Percentiles rank a stretch among this genome's conserved stretches.
Evolutionary conservation across 495 filamentous ascomycete species (phyloP).

Genomic region (Annulohypoxylon nitens): DNA sequence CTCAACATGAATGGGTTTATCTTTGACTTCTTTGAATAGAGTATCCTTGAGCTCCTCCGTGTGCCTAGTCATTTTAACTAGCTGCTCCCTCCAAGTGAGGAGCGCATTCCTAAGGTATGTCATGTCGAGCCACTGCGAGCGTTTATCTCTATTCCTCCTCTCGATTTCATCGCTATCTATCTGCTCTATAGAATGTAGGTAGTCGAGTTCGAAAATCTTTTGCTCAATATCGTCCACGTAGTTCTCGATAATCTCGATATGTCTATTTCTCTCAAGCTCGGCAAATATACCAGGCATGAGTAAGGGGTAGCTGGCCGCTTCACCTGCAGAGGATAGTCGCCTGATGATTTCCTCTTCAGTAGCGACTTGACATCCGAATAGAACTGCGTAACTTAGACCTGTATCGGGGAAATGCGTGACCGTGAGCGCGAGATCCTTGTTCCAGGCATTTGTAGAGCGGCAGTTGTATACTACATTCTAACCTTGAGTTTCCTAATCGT

Average conservation of each 20-base stretch:
- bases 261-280: slow-evolving; percentile 47
- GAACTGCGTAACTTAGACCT: slow-evolving; percentile 44
- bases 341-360: slow-evolving; percentile 41
- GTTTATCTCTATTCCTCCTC: slow-evolving; percentile 36
- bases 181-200: not conserved
- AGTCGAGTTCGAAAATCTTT: slow-evolving; percentile 46
- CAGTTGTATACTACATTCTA: slow-evolving; percentile 22
- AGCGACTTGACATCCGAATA: slow-evolving; percentile 45
- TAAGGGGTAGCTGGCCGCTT: slow-evolving; percentile 48
- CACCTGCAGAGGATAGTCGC: slow-evolving; percentile 19
- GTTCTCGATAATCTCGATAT: slow-evolving; percentile 42
- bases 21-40: not conserved
- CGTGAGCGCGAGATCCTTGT: slow-evolving; percentile 49
- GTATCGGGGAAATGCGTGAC: slow-evolving; percentile 48
- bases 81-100: slow-evolving; percentile 44
- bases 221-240: slow-evolving; percentile 46
- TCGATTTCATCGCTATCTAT: slow-evolving; percentile 10
- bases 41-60: slow-evolving; percentile 34
- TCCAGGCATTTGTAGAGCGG: slow-evolving; percentile 50
- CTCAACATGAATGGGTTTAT: not conserved
- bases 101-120: slow-evolving; percentile 46
- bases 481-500: not conserved
- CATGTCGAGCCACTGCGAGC: slow-evolving; percentile 46
- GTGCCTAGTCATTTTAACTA: slow-evolving; percentile 44
- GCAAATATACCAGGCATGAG: slow-evolving; percentile 49